These are phyloP conservation scores for Dactylonectria estremocensis DNA, from an alignment of 2,329 filamentous ascomycete genomes.

Conservation along the genomic window DNA sequence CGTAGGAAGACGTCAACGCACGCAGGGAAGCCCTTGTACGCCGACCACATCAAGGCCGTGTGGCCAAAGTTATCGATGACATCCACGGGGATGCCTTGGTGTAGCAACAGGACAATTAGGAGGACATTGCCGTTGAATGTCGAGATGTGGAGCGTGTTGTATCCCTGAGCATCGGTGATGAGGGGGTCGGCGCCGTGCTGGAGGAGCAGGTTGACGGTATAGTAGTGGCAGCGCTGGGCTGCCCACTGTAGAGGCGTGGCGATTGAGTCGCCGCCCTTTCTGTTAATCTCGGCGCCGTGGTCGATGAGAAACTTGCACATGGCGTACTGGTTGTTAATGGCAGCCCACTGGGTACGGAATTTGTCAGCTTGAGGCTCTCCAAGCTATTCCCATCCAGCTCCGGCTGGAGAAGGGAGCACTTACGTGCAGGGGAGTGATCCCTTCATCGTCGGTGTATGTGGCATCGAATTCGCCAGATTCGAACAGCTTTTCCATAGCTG, in stretches of 20 bases:
- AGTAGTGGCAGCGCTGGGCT: conserved; percentile 96
- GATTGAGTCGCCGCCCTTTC: conserved; percentile 94
- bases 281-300: conserved; percentile 90
- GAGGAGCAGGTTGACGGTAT: conserved; percentile 93
- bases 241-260: conserved; percentile 98
- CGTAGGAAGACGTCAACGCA: conserved; percentile 93
- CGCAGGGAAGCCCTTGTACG: conserved; percentile 95
- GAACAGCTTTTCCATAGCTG: conserved; percentile 90
- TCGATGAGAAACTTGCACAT: conserved; percentile 96
- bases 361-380: conserved; percentile 31
- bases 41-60: conserved; percentile 98
- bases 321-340: conserved; percentile 98
- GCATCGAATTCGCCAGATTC: conserved; percentile 86
- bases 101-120: conserved; percentile 88
- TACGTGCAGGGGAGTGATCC: conserved; percentile 96
- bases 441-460: conserved; percentile 88
- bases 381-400: background rate
- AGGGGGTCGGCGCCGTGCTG: conserved; percentile 93
- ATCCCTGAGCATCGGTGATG: conserved; percentile 93
- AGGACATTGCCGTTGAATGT: conserved; percentile 98
- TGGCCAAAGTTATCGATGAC: conserved; percentile 91
- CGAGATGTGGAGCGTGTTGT: conserved; percentile 97
- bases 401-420: conserved; percentile 49
- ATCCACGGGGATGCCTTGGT: conserved; percentile 96
- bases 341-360: conserved; percentile 81